Base-by-base conservation (phyloP, 2,329 filamentous ascomycete genomes). In the Samsoniella hepiali region DNA sequence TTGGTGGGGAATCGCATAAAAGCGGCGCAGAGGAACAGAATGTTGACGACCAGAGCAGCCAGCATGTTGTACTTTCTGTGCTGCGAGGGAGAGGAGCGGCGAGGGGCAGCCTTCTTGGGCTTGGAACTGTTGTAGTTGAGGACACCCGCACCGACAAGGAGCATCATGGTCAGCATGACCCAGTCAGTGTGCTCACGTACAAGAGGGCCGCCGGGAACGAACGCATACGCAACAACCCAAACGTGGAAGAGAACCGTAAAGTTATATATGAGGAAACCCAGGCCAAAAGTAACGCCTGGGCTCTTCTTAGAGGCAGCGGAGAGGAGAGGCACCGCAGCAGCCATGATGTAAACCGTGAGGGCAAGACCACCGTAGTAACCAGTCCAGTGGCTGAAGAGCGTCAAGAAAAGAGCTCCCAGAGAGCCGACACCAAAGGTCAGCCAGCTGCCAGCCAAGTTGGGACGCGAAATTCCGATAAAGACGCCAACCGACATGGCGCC, bases 151-250 rank as follows among this genome's bases (percentile, higher is more conserved):
- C 92, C 95, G 66, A 99, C 89, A 64, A 89, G 81, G 2, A 92
- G 74, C 91, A 98, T 96, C 72, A 85, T 96, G 8, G 85, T 85
- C 6, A 86, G 84, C 92, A 98, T 96, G 71, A 99, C 84, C 91
- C 93, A 97, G 74, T 98, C 94, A 1, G 93, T 99, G 72, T 89
- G 93, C 75, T 99, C 95, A 51, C 95, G 89, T 50, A 99, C 91
- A 1, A 97, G 83, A 3, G 92, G 92, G 2, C 95, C 95, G 58
- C 95, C 95, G 2, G 95, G 95, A 3, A 99, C 95, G 69, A 99
- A 99, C 13, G 95, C 95, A 71, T 99, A 99, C 2, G 95, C 95
- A 11, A 99, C 95, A 42, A 97, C 91, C 95, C 95, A 99, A 62
- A 97, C 93, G 72, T 98, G 94, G 81, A 97, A 97, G n/a, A 99